These are phyloP conservation scores for Rossbeevera mucosa DNA, from an alignment of 768 basidiomycete species.

Conservation along the genomic window DNA sequence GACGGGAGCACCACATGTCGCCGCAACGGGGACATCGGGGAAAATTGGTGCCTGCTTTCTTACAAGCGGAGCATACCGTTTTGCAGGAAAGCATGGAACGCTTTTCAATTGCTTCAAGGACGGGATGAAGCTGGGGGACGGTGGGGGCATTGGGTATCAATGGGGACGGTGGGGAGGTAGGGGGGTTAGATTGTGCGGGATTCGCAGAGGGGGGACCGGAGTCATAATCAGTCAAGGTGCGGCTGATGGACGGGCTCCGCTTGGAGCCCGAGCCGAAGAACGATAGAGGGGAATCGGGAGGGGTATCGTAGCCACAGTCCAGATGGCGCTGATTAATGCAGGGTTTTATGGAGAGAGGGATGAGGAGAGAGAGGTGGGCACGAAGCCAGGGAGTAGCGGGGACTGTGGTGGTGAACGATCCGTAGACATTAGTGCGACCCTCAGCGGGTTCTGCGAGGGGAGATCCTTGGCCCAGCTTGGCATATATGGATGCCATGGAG, in stretches of 20 bases:
- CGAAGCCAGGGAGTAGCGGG: constrained; percentile 32
- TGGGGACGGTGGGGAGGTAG: constrained; percentile 18
- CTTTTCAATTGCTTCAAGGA: constrained; percentile 48
- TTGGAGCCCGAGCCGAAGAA: constrained; percentile 14
- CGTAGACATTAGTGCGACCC: constrained; percentile 27
- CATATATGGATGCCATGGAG: constrained; percentile 23
- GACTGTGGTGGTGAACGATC: constrained; percentile 39
- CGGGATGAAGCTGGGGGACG: constrained; percentile 34
- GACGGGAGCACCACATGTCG: constrained; percentile 60
- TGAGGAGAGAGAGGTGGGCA: constrained; percentile 13
- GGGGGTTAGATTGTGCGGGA: background rate
- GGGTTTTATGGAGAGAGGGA: constrained; percentile 11
- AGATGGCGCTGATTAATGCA: constrained; percentile 1
- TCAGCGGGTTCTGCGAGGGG: constrained; percentile 21
- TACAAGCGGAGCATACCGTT: constrained; percentile 48
- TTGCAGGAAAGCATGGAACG: constrained; percentile 46
- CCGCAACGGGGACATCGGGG: constrained; percentile 59
- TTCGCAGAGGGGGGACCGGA: constrained; percentile 11
- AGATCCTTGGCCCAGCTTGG: constrained; percentile 19
- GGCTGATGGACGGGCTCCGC: constrained; percentile 39
- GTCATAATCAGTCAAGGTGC: constrained; percentile 31
- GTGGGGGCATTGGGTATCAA: constrained; percentile 10
- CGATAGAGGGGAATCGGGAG: constrained; percentile 28
- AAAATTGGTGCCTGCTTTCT: constrained; percentile 49
- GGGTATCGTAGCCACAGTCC: constrained; percentile 21